Evolutionary conservation across 2,329 filamentous ascomycete species (phyloP).

Genomic region (Emmonsiellopsis sp.): DNA sequence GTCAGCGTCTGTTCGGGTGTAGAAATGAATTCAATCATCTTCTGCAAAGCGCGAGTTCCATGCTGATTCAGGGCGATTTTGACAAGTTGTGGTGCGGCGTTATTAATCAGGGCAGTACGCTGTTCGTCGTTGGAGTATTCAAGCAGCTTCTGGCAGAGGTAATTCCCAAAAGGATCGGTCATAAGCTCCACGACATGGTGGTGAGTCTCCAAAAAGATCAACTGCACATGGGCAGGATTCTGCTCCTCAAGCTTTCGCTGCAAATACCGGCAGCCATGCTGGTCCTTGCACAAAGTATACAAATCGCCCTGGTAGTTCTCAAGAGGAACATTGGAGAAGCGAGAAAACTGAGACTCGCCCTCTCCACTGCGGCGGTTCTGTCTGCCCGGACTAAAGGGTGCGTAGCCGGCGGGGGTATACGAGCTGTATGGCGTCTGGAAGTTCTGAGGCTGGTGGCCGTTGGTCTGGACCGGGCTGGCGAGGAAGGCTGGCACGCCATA

Average conservation of each 20-base stretch:
- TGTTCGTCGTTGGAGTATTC: conserved; percentile 94
- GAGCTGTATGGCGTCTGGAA: conserved; percentile 49
- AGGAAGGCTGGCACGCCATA: conserved; percentile 48
- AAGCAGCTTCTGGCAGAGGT: conserved; percentile 95
- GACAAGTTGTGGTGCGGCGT: conserved; percentile 78
- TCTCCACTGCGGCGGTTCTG: conserved; percentile 53
- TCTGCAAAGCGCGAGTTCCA: conserved; percentile 89
- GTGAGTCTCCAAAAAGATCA: conserved; percentile 92
- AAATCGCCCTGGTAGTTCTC: conserved; percentile 75
- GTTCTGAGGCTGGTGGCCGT: conserved; percentile 20
- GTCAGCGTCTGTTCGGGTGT: conserved; percentile 75
- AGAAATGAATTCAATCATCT: conserved; percentile 97
- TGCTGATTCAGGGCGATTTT: conserved; percentile 95
- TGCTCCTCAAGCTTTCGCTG: conserved; percentile 96
- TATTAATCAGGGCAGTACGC: conserved; percentile 84
- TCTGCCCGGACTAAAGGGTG: conserved; percentile 57
- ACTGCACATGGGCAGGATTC: conserved; percentile 70
- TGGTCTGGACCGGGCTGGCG: conserved; percentile 34
- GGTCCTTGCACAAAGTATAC: conserved; percentile 89
- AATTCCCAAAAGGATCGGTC: conserved; percentile 98
- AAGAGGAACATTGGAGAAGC: conserved; percentile 73
- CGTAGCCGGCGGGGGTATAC: conserved; percentile 40
- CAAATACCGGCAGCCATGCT: conserved; percentile 92
- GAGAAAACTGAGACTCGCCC: conserved; percentile 48
- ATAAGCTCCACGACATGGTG: conserved; percentile 93